Percentiles rank a stretch among this genome's conserved stretches.
Conservation (phyloP, 306 rosid genomes). For the Rosa lucieae region DNA sequence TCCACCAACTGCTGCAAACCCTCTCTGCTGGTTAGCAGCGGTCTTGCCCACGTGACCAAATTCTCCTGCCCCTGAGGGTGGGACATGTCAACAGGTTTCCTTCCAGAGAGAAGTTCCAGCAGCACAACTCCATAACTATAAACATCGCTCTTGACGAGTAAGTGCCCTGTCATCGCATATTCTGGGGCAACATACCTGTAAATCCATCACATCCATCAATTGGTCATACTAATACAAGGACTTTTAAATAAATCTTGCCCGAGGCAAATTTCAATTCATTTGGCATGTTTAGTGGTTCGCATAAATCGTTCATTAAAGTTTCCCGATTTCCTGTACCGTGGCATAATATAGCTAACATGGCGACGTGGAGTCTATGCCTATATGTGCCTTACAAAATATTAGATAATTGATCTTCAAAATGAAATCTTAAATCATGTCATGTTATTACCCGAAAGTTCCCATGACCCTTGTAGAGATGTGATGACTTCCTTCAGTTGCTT, state of each 20-base stretch:
- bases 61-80: constrained; percentile 84
- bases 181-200: constrained; percentile 95
- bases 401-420: neutral
- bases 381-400: neutral
- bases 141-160: constrained; percentile 96
- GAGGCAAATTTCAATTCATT: neutral
- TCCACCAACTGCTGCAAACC: constrained; percentile 86
- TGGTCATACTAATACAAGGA: constrained; percentile 4
- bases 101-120: constrained; percentile 89
- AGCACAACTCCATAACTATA: constrained; percentile 97
- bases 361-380: neutral
- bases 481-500: constrained; percentile 89
- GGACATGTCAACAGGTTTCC: constrained; percentile 94
- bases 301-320: neutral
- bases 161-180: constrained; percentile 98
- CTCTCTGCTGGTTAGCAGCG: constrained; percentile 66
- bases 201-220: constrained; percentile 20
- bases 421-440: neutral
- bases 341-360: neutral
- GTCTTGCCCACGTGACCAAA: constrained; percentile 89
- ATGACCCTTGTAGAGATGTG: constrained; percentile 89
- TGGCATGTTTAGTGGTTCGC: neutral
- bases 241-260: neutral
- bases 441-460: constrained; percentile 93
- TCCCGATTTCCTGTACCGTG: neutral